Evolutionary conservation across 2,329 filamentous ascomycete species (phyloP).

Genomic region (Fusarium tricinctum): DNA sequence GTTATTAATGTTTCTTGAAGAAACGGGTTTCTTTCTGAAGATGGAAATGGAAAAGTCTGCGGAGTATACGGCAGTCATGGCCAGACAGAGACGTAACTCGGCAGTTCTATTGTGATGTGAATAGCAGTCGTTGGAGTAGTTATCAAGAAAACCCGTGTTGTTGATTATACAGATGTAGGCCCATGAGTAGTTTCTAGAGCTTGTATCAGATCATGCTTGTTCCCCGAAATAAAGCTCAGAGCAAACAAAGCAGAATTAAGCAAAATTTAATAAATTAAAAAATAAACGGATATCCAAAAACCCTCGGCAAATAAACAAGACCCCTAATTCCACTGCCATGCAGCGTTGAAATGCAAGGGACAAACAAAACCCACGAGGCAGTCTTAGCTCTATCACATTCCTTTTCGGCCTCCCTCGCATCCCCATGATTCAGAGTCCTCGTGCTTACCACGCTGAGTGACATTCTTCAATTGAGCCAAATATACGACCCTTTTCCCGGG

Average conservation of each 20-base stretch:
- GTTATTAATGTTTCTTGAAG: background rate
- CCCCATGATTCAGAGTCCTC: background rate
- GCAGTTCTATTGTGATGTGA: conserved; percentile 5
- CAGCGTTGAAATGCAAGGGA: conserved; percentile 31
- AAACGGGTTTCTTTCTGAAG: conserved; percentile 12
- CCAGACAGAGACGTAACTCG: background rate
- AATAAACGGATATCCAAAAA: background rate
- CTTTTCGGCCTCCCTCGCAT: background rate
- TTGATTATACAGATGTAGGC: too few relatives aligned
- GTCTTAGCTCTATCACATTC: background rate
- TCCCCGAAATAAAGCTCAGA: background rate
- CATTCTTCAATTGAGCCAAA: background rate
- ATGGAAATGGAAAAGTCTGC: background rate
- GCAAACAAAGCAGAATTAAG: background rate
- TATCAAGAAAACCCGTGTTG: too few relatives aligned
- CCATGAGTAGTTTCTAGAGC: background rate
- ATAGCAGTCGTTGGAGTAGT: too few relatives aligned
- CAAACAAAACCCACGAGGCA: background rate
- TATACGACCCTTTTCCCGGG: too few relatives aligned
- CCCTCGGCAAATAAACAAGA: conserved; percentile 5
- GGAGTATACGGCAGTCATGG: background rate
- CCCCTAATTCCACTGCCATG: conserved; percentile 18
- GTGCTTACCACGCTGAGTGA: background rate
- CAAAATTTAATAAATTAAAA: background rate
- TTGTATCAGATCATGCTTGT: background rate